phyloP scores from a whole-genome alignment of 768 basidiomycete genomes.

The Hypholoma sublateritium region DNA sequence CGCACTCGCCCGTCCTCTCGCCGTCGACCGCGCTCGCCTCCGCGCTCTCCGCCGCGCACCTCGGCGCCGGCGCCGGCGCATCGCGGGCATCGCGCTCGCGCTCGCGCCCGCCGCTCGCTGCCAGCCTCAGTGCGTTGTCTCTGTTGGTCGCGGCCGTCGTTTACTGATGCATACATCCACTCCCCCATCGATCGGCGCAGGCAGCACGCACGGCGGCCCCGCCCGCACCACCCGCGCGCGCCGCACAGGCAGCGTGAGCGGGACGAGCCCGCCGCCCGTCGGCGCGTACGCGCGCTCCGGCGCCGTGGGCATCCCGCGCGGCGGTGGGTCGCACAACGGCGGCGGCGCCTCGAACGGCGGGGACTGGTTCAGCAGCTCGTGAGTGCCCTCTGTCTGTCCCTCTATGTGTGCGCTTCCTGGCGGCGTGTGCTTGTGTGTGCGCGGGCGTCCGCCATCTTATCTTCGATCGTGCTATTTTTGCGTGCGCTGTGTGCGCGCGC shows the following conservation, averaged over 20 bases:
- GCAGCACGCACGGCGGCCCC: slow-evolving; percentile 34
- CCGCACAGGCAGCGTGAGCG: slow-evolving; percentile 59
- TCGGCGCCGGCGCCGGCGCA: neutral
- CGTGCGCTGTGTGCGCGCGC: too few species aligned
- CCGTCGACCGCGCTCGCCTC: neutral
- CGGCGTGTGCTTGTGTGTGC: neutral
- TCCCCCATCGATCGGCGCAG: neutral
- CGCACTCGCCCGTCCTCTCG: slow-evolving; percentile 14
- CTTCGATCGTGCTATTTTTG: too few species aligned
- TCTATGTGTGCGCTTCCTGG: neutral
- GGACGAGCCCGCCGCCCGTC: slow-evolving; percentile 50
- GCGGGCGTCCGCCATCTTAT: too few species aligned
- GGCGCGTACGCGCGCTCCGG: slow-evolving; percentile 15
- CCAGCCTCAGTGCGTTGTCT: neutral
- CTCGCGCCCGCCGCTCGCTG: slow-evolving; percentile 28
- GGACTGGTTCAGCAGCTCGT: slow-evolving; percentile 33
- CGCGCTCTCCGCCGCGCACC: neutral
- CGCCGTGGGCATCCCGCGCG: slow-evolving; percentile 5
- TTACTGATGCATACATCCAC: slow-evolving; percentile 8
- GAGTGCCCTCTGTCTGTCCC: slow-evolving; percentile 10
- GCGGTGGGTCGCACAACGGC: neutral
- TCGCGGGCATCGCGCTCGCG: slow-evolving; percentile 44
- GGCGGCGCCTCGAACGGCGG: neutral
- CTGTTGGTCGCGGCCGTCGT: slow-evolving; percentile 5
- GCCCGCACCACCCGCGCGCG: slow-evolving; percentile 55